Evolutionary conservation across 148 eudicot species (phyloP).

Genomic region (Heliamphora exappendiculata): DNA sequence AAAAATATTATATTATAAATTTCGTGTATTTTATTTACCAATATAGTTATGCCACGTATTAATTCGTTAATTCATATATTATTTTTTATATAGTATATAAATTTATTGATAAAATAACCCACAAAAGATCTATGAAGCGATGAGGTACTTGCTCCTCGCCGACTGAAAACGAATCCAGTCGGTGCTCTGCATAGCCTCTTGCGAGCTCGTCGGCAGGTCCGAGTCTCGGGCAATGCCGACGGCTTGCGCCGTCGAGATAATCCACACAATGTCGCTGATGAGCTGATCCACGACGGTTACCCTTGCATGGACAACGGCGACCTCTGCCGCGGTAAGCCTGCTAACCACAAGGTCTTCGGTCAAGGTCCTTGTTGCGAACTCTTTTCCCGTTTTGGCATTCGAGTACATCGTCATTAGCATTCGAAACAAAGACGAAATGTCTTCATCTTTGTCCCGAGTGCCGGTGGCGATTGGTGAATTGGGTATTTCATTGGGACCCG

Average conservation of each 20-base stretch:
- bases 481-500: constrained; percentile 27
- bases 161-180: constrained; percentile 37
- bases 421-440: constrained; percentile 5
- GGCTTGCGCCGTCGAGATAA: constrained; percentile 45
- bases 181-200: constrained; percentile 35
- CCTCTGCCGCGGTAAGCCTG: constrained; percentile 35
- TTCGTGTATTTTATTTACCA: too few relatives aligned
- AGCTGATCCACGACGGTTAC: constrained; percentile 33
- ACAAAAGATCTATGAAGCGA: constrained; percentile 28
- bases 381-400: constrained; percentile 29
- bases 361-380: constrained; percentile 38
- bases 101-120: too few relatives aligned
- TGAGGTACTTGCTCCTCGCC: constrained; percentile 35
- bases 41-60: too few relatives aligned
- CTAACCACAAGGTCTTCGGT: constrained; percentile 36
- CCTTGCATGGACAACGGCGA: constrained; percentile 49
- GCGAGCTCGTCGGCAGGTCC: constrained; percentile 36
- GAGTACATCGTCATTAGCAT: constrained; percentile 24
- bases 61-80: too few relatives aligned
- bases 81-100: too few relatives aligned
- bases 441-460: constrained; percentile 11
- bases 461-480: constrained; percentile 23
- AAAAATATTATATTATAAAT: too few relatives aligned
- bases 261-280: constrained; percentile 40
- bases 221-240: constrained; percentile 31